Percentiles rank a stretch among this genome's conserved stretches.
Evolutionary conservation across 169 alveolate species (phyloP).

Genomic region (Pseudocohnilembus persalinus): DNA sequence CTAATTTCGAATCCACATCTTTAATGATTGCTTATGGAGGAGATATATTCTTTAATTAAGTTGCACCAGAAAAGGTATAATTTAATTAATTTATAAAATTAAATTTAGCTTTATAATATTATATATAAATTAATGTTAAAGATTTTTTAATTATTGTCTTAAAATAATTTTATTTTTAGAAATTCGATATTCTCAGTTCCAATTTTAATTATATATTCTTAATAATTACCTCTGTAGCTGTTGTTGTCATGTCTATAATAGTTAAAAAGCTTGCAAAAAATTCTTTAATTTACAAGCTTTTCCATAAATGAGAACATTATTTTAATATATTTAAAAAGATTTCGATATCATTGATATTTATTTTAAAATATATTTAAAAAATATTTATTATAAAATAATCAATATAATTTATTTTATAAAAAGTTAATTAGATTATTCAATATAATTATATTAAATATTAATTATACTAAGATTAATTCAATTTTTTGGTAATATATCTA

Average conservation of each 20-base stretch:
- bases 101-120: neutral
- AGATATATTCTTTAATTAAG: conserved; percentile 1
- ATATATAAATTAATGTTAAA: neutral
- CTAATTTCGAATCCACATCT: conserved; percentile 29
- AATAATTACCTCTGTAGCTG: neutral
- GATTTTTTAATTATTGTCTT: neutral
- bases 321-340: too few species aligned
- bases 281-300: neutral
- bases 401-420: too few species aligned
- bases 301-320: conserved; percentile 15
- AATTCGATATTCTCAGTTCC: conserved; percentile 18
- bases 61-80: conserved; percentile 27
- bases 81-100: neutral
- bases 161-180: neutral
- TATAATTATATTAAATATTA: too few species aligned
- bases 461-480: too few species aligned
- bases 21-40: conserved; percentile 16
- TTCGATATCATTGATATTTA: too few species aligned
- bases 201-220: conserved; percentile 4
- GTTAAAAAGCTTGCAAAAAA: neutral
- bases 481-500: too few species aligned
- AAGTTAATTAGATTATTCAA: too few species aligned
- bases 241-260: neutral
- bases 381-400: too few species aligned
- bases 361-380: too few species aligned